A percentile compares a stretch with the other conserved stretches of the same genome.
phyloP scores from a whole-genome alignment of 805 yeast species.

The Debaryomyces hansenii region DNA sequence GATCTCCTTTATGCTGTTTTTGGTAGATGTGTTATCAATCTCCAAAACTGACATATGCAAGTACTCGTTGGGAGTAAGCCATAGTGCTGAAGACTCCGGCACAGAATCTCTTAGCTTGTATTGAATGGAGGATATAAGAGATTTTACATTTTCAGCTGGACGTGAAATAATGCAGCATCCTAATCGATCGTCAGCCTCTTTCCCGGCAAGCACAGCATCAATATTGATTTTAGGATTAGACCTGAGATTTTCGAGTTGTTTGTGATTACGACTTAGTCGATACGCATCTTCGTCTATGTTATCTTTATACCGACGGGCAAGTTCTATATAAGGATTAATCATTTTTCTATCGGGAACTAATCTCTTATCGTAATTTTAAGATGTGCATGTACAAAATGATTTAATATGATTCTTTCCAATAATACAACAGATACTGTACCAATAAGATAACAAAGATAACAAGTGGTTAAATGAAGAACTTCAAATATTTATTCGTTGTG shows the following conservation, averaged over 20 bases:
- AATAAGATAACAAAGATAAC: too few species aligned
- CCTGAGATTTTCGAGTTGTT: neutral
- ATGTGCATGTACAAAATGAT: too few species aligned
- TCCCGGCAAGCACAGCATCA: neutral
- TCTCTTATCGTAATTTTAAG: too few species aligned
- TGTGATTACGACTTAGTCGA: neutral
- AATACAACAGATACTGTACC: too few species aligned
- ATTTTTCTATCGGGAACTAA: neutral
- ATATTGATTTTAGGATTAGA: neutral
- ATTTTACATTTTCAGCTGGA: neutral
- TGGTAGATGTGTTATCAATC: neutral
- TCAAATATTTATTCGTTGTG: too few species aligned
- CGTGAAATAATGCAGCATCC: neutral
- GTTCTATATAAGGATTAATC: neutral
- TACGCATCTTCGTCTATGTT: neutral
- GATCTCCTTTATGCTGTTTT: neutral
- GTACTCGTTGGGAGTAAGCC: neutral
- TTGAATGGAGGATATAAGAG: neutral
- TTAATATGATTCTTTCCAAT: too few species aligned
- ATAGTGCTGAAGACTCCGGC: neutral
- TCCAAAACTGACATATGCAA: constrained; percentile 1
- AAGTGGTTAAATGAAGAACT: too few species aligned
- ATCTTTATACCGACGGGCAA: neutral
- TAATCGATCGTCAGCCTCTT: neutral
- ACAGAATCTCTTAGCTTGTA: neutral